phyloP scores from a whole-genome alignment of 352 stramenopile genomes.

The Aphanomyces stellatus region DNA sequence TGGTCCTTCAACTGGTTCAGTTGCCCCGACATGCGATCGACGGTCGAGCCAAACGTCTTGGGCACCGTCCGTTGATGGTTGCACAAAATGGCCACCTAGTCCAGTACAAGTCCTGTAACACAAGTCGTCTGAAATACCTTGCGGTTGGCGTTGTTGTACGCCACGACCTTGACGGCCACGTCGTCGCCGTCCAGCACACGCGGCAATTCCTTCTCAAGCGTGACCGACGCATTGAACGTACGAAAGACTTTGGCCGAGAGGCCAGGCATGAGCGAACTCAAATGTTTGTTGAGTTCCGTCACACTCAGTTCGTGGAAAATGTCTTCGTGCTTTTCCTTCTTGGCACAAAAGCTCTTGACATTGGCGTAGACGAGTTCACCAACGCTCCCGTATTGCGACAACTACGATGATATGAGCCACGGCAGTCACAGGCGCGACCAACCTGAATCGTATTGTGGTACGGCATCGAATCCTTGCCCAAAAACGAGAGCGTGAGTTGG shows the following conservation, averaged over 20 bases:
- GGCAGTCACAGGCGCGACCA: conserved; percentile 29
- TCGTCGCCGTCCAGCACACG: conserved; percentile 47
- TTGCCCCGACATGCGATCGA: conserved; percentile 93
- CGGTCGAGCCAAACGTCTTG: conserved; percentile 92
- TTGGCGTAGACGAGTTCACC: conserved; percentile 93
- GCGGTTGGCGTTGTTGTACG: conserved; percentile 99
- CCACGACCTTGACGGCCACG: conserved; percentile 87
- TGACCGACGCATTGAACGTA: conserved; percentile 99
- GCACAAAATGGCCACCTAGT: conserved; percentile 96
- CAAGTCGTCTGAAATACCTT: conserved; percentile 36
- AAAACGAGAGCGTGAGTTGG: conserved; percentile 97
- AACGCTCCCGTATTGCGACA: conserved; percentile 83
- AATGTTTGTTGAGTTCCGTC: conserved; percentile 96
- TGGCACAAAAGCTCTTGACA: conserved; percentile 93
- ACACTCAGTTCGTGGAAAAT: conserved; percentile 97
- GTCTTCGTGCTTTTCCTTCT: conserved; percentile 94
- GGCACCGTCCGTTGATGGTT: conserved; percentile 99
- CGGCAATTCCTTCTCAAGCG: conserved; percentile 96
- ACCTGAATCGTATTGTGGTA: conserved; percentile 99
- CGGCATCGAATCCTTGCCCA: conserved; percentile 99
- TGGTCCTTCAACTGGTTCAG: conserved; percentile 91
- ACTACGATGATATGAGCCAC: neutral
- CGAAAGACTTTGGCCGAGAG: conserved; percentile 99
- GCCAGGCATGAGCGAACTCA: conserved; percentile 98
- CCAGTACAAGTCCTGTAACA: neutral